phyloP scores from a whole-genome alignment of 106 monocot genomes.

The Acorus gramineus region DNA sequence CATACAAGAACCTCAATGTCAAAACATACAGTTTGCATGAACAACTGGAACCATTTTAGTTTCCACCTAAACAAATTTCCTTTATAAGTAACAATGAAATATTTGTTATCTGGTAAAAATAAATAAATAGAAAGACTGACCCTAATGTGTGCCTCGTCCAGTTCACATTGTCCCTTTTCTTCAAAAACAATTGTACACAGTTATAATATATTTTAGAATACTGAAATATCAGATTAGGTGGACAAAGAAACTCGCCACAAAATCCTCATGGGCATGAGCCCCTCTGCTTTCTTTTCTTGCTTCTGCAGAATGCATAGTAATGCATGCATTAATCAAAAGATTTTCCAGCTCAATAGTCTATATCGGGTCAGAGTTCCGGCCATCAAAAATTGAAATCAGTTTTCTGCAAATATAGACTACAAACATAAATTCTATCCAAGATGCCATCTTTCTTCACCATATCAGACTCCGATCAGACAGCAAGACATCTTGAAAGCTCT shows the following conservation, averaged over 20 bases:
- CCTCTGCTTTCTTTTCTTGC: slow-evolving; percentile 99
- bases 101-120: no score
- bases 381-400: not conserved
- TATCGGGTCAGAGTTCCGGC: slow-evolving; percentile 90
- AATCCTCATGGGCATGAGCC: slow-evolving; percentile 98
- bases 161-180: slow-evolving; percentile 97
- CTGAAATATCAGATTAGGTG: not conserved
- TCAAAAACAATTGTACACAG: slow-evolving; percentile 17
- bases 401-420: not conserved
- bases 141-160: slow-evolving; percentile 95
- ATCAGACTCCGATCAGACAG: slow-evolving; percentile 69
- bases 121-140: slow-evolving; percentile 1
- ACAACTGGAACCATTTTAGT: no score
- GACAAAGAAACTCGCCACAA: slow-evolving; percentile 42
- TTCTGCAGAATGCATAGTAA: slow-evolving; percentile 98
- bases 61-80: no score
- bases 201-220: not conserved
- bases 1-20: no score
- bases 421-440: not conserved
- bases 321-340: slow-evolving; percentile 89
- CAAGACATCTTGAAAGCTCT: slow-evolving; percentile 74
- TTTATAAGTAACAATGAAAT: no score
- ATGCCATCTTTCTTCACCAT: slow-evolving; percentile 55
- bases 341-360: slow-evolving; percentile 94
- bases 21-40: no score